Evolutionary conservation across 768 basidiomycete genomes (phyloP), one percentile per base, ranked within the genome.

Genomic region (Lentinula raphanica): DNA sequence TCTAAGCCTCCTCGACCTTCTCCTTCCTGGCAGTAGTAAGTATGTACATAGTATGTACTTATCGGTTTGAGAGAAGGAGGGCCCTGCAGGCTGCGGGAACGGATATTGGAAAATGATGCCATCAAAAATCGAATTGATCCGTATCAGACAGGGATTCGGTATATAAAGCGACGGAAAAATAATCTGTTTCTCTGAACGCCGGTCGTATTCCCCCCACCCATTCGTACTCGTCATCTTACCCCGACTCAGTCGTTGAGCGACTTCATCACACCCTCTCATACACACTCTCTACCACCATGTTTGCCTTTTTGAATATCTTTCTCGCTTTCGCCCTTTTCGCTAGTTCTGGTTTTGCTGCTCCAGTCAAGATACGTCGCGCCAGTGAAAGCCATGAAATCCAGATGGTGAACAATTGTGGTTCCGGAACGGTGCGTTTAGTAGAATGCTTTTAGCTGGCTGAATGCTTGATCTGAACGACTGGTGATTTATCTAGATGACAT

Each of bases 341-440:
- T 19, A 13, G 32, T 35, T 32, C 11, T 17, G 29, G 13, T 9
- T 31, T 50, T 11, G 31, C 49, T n/a, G 49, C 49, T 12, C 49
- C 49, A 7, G 8, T 50, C 29, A 50, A 50, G n/a, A 12, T 32
- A 32, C 49, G 49, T 29, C 29, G 32, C 6, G 13, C 32, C 13
- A n/a, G 49, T 13, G 49, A 50, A 23, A 32, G 31, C 23, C 49
- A 50, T n/a, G 36, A 29, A 9, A 50, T 50, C 29, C 32, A 50
- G n/a, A 32, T 50, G 49, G 49, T 64, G 39, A 76, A 78, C 62
- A 73, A 72, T 29, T 76, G 69, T 63, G 71, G 66, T 2, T 58
- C 32, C 56, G 73, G 74, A 54, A 74, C 71, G 28, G 74, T 75
- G 49, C 36, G 66, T 54, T 13, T 29, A 28, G 9, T 29, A 28